Evolutionary conservation across 1,139 yeast species (phyloP), one percentile per base, ranked within the genome.

Genomic region (Debaryomyces sp.): DNA sequence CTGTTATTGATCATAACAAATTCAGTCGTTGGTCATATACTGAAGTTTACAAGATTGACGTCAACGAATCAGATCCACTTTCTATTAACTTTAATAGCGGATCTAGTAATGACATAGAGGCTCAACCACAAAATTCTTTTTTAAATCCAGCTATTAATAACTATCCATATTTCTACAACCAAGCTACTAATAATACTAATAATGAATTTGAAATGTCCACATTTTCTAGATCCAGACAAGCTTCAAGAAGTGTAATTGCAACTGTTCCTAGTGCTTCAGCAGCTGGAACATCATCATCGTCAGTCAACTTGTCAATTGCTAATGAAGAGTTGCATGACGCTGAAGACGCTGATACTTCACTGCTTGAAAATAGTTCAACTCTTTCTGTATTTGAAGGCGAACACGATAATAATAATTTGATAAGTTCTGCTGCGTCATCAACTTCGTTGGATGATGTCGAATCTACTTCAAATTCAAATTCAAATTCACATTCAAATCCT

Each of bases 1-100:
- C 98, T n/a, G 72, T 82, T 32, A 73, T 76, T 39, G 88, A 84
- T 54, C 70, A 70, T 18, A 80, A 70, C 50, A 80, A 83, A 61
- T 86, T 86, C 60, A 86, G 94, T 58, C 84, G 98, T 54, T 92
- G 97, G 96, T 86, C 95, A 18, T 92, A 92, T 63, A 62, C 69
- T 6, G 68, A 64, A 43, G 61, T 75, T 33, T 53, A 56, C 38
- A 63, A 60, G 47, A 59, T 65, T 24, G 64, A 70, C 54, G 54
- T 70, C 39, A 49, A 47, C 27, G 63, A 63, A 24, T 54, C 58
- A 6, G 76, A 75, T 52, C 80, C 80, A n/a, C 66, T 75, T 57
- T 52, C 60, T 13, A 44, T 47, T 24, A 47, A 50, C 45, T 59
- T 51, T 38, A 53, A 50, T 27, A 44, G 48, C 17, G 49, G 8